Evolutionary conservation across 2,329 filamentous ascomycete genomes (phyloP), one percentile per base, ranked within the genome.

Genomic region (Cryphonectria naterciae): DNA sequence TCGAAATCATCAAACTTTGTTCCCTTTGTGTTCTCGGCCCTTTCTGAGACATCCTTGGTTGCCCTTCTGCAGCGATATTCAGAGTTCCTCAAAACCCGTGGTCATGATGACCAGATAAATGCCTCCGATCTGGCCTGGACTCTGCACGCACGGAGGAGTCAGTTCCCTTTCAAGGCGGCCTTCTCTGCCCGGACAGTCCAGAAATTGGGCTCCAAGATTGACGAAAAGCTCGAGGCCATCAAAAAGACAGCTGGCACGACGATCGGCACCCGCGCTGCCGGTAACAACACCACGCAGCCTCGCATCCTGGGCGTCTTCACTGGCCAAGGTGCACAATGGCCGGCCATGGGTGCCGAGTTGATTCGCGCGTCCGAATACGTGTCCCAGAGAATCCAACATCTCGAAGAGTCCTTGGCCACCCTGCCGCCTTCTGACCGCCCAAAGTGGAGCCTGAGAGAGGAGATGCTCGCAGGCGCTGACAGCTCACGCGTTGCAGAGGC

Each of bases 311-410:
- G 72, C 1, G 72, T 80, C 25, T 80, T 80, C 71, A 80, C 79
- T 1, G 79, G 79, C 2, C 79, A 81, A 64, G 79, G 79, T 11
- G 79, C 78, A 0, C 79, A 81, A 66, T 80, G 77, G 77, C 69
- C 76, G 0, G 43, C 69, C 0, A 82, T 82, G 80, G 80, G 79
- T 13, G 70, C 35, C 4, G 70, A 75, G 62, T 74, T 81, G 11
- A 28, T 77, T 76, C 19, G 75, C 77, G n/a, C 79, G 80, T 69
- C 79, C 6, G 32, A 35, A 15, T 60, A 49, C n/a, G 68, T 56
- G 15, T 15, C 11, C 19, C 49, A 39, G 8, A 56, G 60, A 4
- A 35, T 72, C 6, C 35, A 60, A 19, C 37, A 68, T 17, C 68
- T 72, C 4, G 63, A 70, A 25, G 7, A 61, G 5, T 43, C 62